These are phyloP conservation scores for Daldinia loculata DNA, from an alignment of 495 filamentous ascomycete genomes.

Conservation along the genomic window DNA sequence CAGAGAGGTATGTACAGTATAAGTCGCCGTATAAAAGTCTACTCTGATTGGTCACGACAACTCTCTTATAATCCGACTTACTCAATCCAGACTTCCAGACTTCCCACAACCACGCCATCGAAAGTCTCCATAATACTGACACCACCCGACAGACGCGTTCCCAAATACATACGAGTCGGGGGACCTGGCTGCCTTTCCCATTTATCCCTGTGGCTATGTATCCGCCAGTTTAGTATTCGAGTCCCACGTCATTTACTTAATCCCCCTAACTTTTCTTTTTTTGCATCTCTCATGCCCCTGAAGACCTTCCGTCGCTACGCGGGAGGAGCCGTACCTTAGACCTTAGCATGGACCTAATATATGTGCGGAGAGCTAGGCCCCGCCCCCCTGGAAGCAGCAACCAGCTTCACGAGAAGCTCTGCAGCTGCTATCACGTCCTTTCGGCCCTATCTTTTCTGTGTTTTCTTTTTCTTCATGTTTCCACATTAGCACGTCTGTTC, in stretches of 20 bases:
- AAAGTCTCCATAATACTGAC: not conserved
- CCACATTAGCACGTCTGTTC: conserved; percentile 5
- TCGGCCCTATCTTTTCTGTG: conserved; percentile 21
- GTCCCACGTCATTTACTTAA: conserved; percentile 25
- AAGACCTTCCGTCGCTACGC: conserved; percentile 27
- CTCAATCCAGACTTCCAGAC: conserved; percentile 5
- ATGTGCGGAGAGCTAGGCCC: conserved; percentile 41
- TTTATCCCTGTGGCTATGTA: conserved; percentile 29
- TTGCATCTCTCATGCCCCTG: not conserved
- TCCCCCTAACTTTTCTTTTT: conserved; percentile 8
- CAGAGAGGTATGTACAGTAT: too few species aligned
- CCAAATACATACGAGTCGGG: conserved; percentile 21
- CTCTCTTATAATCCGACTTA: conserved; percentile 9
- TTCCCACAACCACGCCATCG: not conserved
- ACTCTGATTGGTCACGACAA: too few species aligned
- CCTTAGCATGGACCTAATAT: conserved; percentile 40
- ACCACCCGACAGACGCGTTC: conserved; percentile 23
- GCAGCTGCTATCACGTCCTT: not conserved
- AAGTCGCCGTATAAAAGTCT: too few species aligned
- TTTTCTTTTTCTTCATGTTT: not conserved
- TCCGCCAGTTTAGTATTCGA: not conserved
- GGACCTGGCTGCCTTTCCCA: conserved; percentile 14
- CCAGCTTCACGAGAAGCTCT: conserved; percentile 23
- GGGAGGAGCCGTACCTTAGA: conserved; percentile 24
- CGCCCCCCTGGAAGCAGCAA: conserved; percentile 42